These are phyloP conservation scores for Ambrosiella xylebori DNA, from an alignment of 2,329 filamentous ascomycete genomes.

Conservation along the genomic window DNA sequence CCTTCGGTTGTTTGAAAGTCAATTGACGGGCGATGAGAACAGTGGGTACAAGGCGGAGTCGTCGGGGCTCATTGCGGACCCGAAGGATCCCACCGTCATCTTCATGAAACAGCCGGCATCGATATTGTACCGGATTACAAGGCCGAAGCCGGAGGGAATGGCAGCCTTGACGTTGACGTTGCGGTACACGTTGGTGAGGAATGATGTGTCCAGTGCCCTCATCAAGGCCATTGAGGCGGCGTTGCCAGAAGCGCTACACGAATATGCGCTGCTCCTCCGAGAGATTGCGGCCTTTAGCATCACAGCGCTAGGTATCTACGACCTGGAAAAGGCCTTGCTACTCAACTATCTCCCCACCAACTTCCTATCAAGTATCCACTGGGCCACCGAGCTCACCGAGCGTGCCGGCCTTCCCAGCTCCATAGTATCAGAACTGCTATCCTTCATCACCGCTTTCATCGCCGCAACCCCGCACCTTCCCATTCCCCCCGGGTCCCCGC, in stretches of 20 bases:
- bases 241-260: constrained; percentile 23
- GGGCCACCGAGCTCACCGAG: constrained; percentile 4
- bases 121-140: constrained; percentile 65
- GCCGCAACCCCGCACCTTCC: constrained; percentile 15
- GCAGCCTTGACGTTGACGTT: constrained; percentile 49
- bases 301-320: constrained; percentile 26
- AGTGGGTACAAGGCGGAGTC: constrained; percentile 46
- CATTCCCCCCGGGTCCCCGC: constrained; percentile 20
- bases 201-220: constrained; percentile 45
- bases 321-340: constrained; percentile 40
- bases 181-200: constrained; percentile 58
- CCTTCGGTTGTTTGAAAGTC: not conserved
- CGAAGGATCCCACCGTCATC: constrained; percentile 33
- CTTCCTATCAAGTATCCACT: constrained; percentile 13
- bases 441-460: constrained; percentile 25
- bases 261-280: constrained; percentile 31
- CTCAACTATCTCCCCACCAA: constrained; percentile 22
- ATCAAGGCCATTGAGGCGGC: constrained; percentile 25
- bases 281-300: constrained; percentile 29
- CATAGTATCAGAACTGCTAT: constrained; percentile 14
- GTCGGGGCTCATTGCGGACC: constrained; percentile 20
- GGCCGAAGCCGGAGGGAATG: constrained; percentile 11
- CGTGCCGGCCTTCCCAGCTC: constrained; percentile 1
- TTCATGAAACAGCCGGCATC: constrained; percentile 71
- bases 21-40: not conserved